Percentiles rank a stretch among this genome's conserved stretches.
phyloP scores from a whole-genome alignment of 768 basidiomycete genomes.

The Zangia roseola region DNA sequence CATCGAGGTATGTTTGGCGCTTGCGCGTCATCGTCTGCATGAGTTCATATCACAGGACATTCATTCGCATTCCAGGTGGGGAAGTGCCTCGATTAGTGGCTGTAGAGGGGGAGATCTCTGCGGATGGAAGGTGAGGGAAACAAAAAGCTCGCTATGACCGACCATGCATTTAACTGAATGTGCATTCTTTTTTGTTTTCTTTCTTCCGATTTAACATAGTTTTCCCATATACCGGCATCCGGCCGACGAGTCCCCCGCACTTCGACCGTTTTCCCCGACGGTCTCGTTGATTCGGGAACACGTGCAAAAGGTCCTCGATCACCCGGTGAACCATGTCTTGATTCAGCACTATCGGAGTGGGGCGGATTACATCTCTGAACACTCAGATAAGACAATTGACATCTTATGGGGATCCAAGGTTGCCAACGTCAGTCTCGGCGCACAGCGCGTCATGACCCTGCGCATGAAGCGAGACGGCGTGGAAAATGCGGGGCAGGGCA shows the following conservation, averaged over 20 bases:
- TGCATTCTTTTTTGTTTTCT: background rate
- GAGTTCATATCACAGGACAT: conserved; percentile 3
- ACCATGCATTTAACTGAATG: background rate
- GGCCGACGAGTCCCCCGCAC: conserved; percentile 71
- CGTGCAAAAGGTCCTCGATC: conserved; percentile 56
- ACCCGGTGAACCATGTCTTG: conserved; percentile 80
- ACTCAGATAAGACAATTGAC: conserved; percentile 86
- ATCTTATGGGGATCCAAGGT: conserved; percentile 71
- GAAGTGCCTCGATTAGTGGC: conserved; percentile 69
- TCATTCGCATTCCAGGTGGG: conserved; percentile 48
- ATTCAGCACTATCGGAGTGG: conserved; percentile 81
- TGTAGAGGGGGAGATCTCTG: conserved; percentile 53
- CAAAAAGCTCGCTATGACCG: conserved; percentile 13
- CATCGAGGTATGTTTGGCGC: conserved; percentile 56
- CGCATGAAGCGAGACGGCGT: conserved; percentile 55
- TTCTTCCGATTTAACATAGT: conserved; percentile 32
- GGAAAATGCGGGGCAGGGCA: conserved; percentile 14
- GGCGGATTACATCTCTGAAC: conserved; percentile 81
- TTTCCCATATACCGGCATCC: conserved; percentile 83
- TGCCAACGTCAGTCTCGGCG: conserved; percentile 80
- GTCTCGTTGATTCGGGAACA: conserved; percentile 62
- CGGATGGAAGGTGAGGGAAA: conserved; percentile 46
- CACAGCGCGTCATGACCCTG: conserved; percentile 75
- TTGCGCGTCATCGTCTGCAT: background rate
- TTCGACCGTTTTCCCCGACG: conserved; percentile 65